phyloP scores from a whole-genome alignment of 163 green algal species.

The Coccomyxa subellipsoidea region DNA sequence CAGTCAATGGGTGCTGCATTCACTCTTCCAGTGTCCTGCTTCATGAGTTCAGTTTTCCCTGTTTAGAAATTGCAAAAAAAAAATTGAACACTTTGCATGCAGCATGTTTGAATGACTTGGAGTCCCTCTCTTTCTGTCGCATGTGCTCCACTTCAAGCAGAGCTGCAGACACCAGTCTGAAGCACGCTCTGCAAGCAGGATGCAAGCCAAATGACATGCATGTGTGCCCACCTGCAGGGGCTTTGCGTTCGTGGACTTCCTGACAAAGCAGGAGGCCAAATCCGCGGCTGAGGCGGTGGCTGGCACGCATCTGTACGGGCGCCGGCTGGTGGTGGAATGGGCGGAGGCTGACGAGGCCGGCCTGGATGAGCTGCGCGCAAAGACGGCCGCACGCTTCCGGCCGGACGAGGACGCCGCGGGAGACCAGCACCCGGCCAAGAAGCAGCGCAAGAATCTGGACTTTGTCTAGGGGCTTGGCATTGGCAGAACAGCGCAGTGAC shows the following conservation, averaged over 20 bases:
- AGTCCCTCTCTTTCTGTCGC: too few relatives aligned
- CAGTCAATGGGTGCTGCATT: too few relatives aligned
- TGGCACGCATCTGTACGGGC: constrained; percentile 89
- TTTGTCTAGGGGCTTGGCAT: neutral
- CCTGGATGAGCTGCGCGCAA: constrained; percentile 71
- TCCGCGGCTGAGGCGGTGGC: constrained; percentile 67
- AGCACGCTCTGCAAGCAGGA: too few relatives aligned
- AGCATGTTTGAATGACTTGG: too few relatives aligned
- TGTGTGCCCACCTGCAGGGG: constrained; percentile 49
- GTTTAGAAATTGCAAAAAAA: too few relatives aligned
- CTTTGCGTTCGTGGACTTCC: constrained; percentile 98
- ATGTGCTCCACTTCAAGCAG: too few relatives aligned
- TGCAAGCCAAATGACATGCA: neutral
- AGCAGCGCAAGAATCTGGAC: neutral
- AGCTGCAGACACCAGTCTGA: too few relatives aligned
- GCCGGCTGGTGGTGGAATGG: constrained; percentile 85
- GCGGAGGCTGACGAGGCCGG: constrained; percentile 64
- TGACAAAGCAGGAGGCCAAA: constrained; percentile 83
- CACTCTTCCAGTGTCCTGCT: too few relatives aligned
- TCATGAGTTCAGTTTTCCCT: too few relatives aligned
- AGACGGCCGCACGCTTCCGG: constrained; percentile 66
- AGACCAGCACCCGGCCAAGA: constrained; percentile 4
- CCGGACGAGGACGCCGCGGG: constrained; percentile 8
- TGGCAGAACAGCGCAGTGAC: too few relatives aligned
- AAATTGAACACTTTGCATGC: too few relatives aligned